Evolutionary conservation across 139 green algal genomes (phyloP), one percentile per base, ranked within the genome.

Genomic region (Closterium sp.): DNA sequence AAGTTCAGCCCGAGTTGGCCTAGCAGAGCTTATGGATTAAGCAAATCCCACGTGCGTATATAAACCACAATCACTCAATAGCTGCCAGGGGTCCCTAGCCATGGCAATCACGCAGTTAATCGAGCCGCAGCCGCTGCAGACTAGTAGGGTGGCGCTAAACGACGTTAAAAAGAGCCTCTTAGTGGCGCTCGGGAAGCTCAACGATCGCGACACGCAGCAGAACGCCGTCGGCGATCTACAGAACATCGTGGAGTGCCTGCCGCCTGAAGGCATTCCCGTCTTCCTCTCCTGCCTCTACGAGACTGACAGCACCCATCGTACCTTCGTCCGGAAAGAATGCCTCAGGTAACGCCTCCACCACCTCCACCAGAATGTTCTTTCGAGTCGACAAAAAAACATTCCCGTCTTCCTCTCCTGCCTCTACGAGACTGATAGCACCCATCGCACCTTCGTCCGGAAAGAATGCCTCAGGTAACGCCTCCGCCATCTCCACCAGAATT

Each of bases 211-310:
- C 70, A 90, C 88, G 28, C 88, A 90, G 28, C 88, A 90, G 27
- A 90, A 90, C 27, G 88, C 38, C 1, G 88, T 86, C 1, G n/a
- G 17, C 9, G 88, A 90, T 50, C 88, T 90, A 0, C 38, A 90
- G 70, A 90, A 62, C 17, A 90, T 90, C 29, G 87, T 50, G 7
- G 27, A 85, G 29, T 45, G 28, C 38, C 50, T 90, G 87, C 87
- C 87, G 27, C 70, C 50, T 0, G 87, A 90, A 31, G 87, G 87
- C 50, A 90, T 90, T 19, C 87, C 87, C 29, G n/a, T 90, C 50
- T 90, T 90, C 70, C n/a, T 90, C 38, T 29, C 87, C 70, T 90
- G 87, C 70, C 87, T 90, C 9, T 90, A 90, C 9, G 87, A 90
- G 27, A 90, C 87, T 30, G 87, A 90, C 87, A 31, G 70, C n/a